These are phyloP conservation scores for Neocatenulostroma microsporum DNA, from an alignment of 2,329 filamentous ascomycete genomes.

Conservation along the genomic window DNA sequence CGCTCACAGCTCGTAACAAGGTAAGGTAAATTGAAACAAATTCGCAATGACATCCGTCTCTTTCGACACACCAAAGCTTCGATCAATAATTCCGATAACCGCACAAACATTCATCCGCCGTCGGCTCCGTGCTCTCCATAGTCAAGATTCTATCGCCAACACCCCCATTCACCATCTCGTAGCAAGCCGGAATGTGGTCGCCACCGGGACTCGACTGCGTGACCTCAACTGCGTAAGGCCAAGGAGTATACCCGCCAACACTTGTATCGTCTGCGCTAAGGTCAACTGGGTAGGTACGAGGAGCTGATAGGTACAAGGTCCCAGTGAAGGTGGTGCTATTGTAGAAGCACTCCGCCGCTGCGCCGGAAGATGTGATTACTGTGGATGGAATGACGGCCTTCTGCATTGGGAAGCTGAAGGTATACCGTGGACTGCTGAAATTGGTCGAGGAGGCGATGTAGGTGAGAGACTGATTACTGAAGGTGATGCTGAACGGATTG, in stretches of 20 bases:
- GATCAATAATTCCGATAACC: conserved; percentile 36
- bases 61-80: too few relatives aligned
- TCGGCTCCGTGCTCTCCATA: conserved; percentile 30
- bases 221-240: conserved; percentile 54
- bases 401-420: conserved; percentile 48
- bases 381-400: conserved; percentile 47
- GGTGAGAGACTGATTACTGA: conserved; percentile 46
- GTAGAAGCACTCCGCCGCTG: conserved; percentile 51
- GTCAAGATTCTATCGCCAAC: conserved; percentile 30
- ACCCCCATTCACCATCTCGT: conserved; percentile 32
- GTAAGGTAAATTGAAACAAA: too few relatives aligned
- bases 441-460: conserved; percentile 42
- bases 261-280: conserved; percentile 8
- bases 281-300: conserved; percentile 13
- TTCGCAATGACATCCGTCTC: too few relatives aligned
- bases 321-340: conserved; percentile 49
- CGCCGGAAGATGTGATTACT: conserved; percentile 37
- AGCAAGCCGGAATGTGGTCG: conserved; percentile 48
- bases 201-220: conserved; percentile 45
- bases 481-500: conserved; percentile 51
- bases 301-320: conserved; percentile 44
- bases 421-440: conserved; percentile 45
- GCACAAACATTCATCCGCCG: conserved; percentile 36
- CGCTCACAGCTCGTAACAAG: too few relatives aligned
- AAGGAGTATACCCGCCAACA: conserved; percentile 33